Percentiles rank a stretch among this genome's conserved stretches.
Evolutionary conservation across 2,329 filamentous ascomycete genomes (phyloP).

Genomic region (Penicillium glabrum): DNA sequence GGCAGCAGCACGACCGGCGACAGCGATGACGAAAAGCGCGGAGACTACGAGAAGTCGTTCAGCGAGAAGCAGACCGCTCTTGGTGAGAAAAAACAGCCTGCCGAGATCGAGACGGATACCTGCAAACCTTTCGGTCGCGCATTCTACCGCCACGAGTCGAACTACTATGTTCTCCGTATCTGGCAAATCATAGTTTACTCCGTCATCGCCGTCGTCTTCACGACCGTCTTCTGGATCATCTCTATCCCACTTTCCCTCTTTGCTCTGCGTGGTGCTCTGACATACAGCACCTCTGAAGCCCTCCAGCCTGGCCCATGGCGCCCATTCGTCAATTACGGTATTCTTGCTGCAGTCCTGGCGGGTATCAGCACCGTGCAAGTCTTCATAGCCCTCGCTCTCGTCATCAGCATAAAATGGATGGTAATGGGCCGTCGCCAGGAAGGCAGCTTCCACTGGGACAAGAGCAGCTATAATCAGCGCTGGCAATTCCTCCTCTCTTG

Average conservation of each 20-base stretch:
- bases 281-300: constrained; percentile 20
- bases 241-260: constrained; percentile 52
- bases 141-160: constrained; percentile 53
- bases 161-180: constrained; percentile 52
- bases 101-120: constrained; percentile 15
- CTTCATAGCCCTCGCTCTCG: constrained; percentile 44
- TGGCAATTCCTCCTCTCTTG: constrained; percentile 58
- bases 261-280: constrained; percentile 35
- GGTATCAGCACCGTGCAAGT: constrained; percentile 46
- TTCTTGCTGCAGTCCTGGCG: constrained; percentile 11
- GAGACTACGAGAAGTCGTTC: neutral
- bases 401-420: constrained; percentile 53
- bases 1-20: constrained; percentile 6
- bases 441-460: constrained; percentile 60
- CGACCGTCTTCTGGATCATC: constrained; percentile 50
- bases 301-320: constrained; percentile 34
- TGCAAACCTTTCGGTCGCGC: constrained; percentile 56
- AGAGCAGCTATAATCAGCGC: constrained; percentile 56
- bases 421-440: constrained; percentile 52
- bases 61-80: neutral
- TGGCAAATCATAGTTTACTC: constrained; percentile 54
- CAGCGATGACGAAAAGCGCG: constrained; percentile 9
- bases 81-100: neutral
- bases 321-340: constrained; percentile 37
- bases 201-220: constrained; percentile 47